phyloP scores from a whole-genome alignment of 1,139 yeast species.

The Geotrichum bryndzae region DNA sequence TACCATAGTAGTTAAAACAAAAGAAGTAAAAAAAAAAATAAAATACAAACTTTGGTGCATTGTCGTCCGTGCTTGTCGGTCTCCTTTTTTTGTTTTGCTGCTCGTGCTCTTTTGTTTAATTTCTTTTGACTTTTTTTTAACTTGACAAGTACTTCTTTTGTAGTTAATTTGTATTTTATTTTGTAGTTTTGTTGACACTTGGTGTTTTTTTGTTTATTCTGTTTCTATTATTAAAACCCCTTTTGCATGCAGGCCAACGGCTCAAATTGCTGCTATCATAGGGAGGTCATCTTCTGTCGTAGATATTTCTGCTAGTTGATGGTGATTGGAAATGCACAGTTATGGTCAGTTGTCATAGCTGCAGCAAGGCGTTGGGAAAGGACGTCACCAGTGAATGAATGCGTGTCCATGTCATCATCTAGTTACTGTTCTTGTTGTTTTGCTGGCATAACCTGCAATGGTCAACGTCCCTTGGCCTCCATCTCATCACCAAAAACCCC shows the following conservation, averaged over 20 bases:
- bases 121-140: background rate
- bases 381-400: too few species aligned
- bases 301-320: too few species aligned
- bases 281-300: too few species aligned
- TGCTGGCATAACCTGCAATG: too few species aligned
- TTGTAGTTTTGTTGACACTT: too few species aligned
- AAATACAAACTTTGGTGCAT: background rate
- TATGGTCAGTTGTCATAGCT: too few species aligned
- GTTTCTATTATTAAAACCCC: too few species aligned
- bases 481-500: background rate
- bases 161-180: background rate
- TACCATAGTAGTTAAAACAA: background rate
- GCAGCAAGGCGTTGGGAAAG: too few species aligned
- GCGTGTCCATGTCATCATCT: background rate
- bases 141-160: background rate
- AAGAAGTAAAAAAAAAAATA: background rate
- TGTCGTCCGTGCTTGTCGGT: slow-evolving; percentile 4
- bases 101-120: background rate
- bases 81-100: background rate
- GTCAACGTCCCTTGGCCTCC: background rate
- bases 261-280: too few species aligned
- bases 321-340: too few species aligned
- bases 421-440: background rate
- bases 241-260: too few species aligned
- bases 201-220: too few species aligned